Conservation (phyloP, 441 rosid genomes). For the Populus trichocarpa region DNA sequence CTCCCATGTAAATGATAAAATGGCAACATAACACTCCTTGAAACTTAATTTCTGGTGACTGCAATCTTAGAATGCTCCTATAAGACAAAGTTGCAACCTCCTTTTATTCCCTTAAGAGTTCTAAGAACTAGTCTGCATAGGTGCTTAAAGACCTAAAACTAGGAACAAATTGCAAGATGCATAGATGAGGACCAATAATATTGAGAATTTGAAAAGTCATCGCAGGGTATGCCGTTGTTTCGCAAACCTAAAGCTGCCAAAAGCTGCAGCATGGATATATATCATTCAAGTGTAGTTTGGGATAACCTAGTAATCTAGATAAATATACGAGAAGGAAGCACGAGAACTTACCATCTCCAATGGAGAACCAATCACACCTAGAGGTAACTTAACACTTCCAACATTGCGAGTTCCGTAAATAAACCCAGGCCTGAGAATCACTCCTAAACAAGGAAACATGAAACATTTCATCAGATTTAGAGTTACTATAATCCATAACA, state of each 20-base stretch:
- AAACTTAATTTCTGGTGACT: neutral
- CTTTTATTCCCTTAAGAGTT: no score
- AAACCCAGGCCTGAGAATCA: no score
- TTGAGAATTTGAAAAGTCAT: neutral
- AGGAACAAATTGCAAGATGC: neutral
- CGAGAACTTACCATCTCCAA: slow-evolving; percentile 15
- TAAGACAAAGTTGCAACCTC: neutral
- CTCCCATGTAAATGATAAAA: no score
- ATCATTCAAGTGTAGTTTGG: neutral
- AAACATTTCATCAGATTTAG: neutral
- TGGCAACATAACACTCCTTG: neutral
- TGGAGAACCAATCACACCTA: no score
- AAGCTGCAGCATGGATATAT: neutral
- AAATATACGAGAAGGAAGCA: neutral
- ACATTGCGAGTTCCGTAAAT: no score
- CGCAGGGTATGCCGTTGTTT: neutral
- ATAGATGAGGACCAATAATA: neutral
- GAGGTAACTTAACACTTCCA: no score
- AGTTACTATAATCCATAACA: neutral
- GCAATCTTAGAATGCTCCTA: neutral
- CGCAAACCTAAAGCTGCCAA: neutral
- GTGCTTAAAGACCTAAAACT: neutral
- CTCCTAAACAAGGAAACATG: no score
- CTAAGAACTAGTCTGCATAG: no score
- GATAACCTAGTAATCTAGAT: neutral